Percentiles rank a stretch among this genome's conserved stretches.
phyloP scores from a whole-genome alignment of 2,329 filamentous ascomycete genomes.

The Endoconidiophora laricicola region DNA sequence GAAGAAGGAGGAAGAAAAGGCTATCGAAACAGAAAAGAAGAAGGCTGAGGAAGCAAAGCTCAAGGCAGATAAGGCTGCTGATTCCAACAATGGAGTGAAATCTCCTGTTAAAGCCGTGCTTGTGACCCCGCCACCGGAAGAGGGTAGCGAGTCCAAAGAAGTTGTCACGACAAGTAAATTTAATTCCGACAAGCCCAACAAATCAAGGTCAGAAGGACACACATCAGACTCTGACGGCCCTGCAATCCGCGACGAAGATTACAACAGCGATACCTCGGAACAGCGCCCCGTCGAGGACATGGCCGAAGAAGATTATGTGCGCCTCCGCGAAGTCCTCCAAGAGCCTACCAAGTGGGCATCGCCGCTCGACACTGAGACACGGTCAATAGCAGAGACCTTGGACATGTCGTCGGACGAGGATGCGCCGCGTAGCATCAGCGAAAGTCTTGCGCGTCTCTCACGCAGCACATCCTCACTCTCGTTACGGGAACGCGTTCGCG shows the following conservation, averaged over 20 bases:
- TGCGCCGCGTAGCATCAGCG: slow-evolving; percentile 9
- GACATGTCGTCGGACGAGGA: slow-evolving; percentile 9
- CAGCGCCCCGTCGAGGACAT: slow-evolving; percentile 8
- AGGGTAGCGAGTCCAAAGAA: slow-evolving; percentile 1
- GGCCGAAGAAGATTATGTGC: slow-evolving; percentile 7
- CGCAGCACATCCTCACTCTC: slow-evolving; percentile 1
- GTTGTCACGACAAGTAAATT: not conserved
- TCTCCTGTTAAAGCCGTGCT: slow-evolving; percentile 1
- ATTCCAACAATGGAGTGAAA: not conserved
- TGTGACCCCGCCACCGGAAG: slow-evolving; percentile 4
- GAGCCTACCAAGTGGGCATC: slow-evolving; percentile 8
- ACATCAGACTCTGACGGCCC: not conserved
- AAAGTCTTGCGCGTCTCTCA: slow-evolving; percentile 8
- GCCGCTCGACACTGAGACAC: slow-evolving; percentile 5
- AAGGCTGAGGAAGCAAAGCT: slow-evolving; percentile 3
- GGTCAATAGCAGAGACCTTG: slow-evolving; percentile 12
- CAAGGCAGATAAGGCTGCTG: not conserved
- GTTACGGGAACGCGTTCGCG: slow-evolving; percentile 7
- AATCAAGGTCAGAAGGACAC: not conserved
- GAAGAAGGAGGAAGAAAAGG: slow-evolving; percentile 13
- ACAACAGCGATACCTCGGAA: slow-evolving; percentile 4
- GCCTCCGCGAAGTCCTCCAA: slow-evolving; percentile 14
- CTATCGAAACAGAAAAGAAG: slow-evolving; percentile 11
- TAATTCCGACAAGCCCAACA: not conserved
- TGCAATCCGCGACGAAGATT: not conserved